Base-by-base conservation (phyloP, 2,329 filamentous ascomycete genomes). In the Colletotrichum sp. region DNA sequence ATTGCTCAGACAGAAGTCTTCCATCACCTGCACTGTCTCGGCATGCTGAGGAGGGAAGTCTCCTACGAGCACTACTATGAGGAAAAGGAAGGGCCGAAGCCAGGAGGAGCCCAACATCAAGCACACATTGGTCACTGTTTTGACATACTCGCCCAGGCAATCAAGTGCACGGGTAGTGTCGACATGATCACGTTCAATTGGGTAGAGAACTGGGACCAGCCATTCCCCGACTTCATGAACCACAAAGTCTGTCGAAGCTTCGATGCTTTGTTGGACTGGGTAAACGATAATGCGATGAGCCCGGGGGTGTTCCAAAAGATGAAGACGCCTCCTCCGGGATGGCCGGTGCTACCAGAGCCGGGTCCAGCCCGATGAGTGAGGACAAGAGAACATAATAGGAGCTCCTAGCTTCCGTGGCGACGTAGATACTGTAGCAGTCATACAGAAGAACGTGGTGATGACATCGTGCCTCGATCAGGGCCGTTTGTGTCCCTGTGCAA, bases 21-120 rank as follows among this genome's bases (percentile, higher is more conserved):
- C 70, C 83, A 85, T 66, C 80, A 83, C 59, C 77, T 84, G 2
- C 83, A 84, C 70, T 84, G 83, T 75, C 78, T 84, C 64, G 82
- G 84, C 64, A 75, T 81, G 3, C 76, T 84, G 3, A 79, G 82
- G 9, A 36, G 62, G 11, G 61, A 75, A 24, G 24, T 67, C 3
- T 71, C 65, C n/a, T 69, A 69, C 12, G 54, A 55, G 51, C 69
- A 75, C 38, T 75, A 66, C 16, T 70, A 61, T 13, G 31, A 70
- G 36, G 27, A 36, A 27, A 54, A 66, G 8, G 62, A 70, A 33
- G 69, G 62, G 7, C 62, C 69, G 13, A 58, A 43, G 36, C 69
- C 69, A 16, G 69, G 69, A 61, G 62, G 69, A 6, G 54, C 54
- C 2, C 69, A 66, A n/a, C 69, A 70, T 51, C 69, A 38, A 66